Evolutionary conservation across 2,329 filamentous ascomycete species (phyloP), one percentile per base, ranked within the genome.

Genomic region (Parasarocladium wereldwijsianum): DNA sequence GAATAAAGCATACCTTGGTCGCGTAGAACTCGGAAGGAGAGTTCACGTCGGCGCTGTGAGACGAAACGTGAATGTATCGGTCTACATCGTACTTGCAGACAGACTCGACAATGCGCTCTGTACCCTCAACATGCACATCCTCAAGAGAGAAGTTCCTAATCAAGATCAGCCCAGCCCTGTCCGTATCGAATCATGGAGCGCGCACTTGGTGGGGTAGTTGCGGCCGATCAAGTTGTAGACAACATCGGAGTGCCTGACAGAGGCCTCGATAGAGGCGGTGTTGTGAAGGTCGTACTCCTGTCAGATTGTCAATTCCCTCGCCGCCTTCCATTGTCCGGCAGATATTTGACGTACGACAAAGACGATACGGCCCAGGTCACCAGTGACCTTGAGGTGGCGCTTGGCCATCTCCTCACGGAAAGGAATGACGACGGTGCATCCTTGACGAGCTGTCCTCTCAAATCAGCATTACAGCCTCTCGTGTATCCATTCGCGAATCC

Each of bases 61-160:
- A 93, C 8, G 90, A 98, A 43, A 98, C 76, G 45, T 98, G 90
- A 40, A 98, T 85, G 57, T 83, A 98, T 40, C 90, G 77, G 58
- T 98, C 90, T 42, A 94, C 75, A 47, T 98, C 87, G 58, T 98
- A 98, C 60, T 98, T 98, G 46, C 87, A 90, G 31, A 85, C 84
- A 31, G 90, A 85, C 51, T 93, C 84, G 29, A 73, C 83, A 45
- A 98, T 98, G 42, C 90, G 78, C 60, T 92, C 80, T 12, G 81
- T 78, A 38, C 87, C 85, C 53, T 93, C 85, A 22, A 96, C 73
- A 47, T 98, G 85, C 24, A 96, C 85, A 51, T 96, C 87, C 44
- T 83, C 78, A 36, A 93, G 66, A 33, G 78, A 73, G 57, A 94
- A 98, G 66, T 98, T 98, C 67, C 80, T 86, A 37, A 7, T 15